phyloP scores from a whole-genome alignment of 2,329 filamentous ascomycete genomes.

The Fusarium sterilihyphosum region DNA sequence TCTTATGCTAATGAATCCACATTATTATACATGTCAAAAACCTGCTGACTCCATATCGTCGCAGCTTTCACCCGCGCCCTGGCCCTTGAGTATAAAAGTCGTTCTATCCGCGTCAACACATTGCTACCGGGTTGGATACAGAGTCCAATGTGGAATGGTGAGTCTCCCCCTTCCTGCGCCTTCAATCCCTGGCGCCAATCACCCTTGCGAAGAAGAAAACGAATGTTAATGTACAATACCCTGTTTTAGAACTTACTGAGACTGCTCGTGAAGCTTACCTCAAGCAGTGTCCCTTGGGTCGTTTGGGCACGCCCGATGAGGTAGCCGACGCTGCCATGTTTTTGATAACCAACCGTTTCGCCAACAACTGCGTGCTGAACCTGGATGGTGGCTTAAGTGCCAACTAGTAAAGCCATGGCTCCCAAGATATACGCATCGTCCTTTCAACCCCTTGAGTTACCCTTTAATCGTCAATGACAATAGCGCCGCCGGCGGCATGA shows the following conservation, averaged over 20 bases:
- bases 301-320: constrained; percentile 75
- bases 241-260: constrained; percentile 49
- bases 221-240: constrained; percentile 54
- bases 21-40: constrained; percentile 38
- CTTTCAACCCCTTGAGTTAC: background rate
- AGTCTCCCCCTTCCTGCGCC: constrained; percentile 43
- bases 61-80: constrained; percentile 75
- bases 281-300: constrained; percentile 68
- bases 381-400: constrained; percentile 87
- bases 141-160: constrained; percentile 82
- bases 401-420: constrained; percentile 51
- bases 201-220: constrained; percentile 23
- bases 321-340: constrained; percentile 86
- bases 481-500: constrained; percentile 62
- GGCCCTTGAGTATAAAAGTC: constrained; percentile 68
- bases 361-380: constrained; percentile 87
- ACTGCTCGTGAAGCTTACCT: constrained; percentile 52
- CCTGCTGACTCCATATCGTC: constrained; percentile 30
- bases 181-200: constrained; percentile 10
- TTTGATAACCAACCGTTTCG: constrained; percentile 80
- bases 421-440: constrained; percentile 12
- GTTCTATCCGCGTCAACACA: constrained; percentile 78
- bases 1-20: constrained; percentile 26
- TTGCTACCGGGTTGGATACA: constrained; percentile 86
- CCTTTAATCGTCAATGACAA: constrained; percentile 71